Evolutionary conservation across 805 yeast species (phyloP).

Genomic region (Sungouiella blattae): DNA sequence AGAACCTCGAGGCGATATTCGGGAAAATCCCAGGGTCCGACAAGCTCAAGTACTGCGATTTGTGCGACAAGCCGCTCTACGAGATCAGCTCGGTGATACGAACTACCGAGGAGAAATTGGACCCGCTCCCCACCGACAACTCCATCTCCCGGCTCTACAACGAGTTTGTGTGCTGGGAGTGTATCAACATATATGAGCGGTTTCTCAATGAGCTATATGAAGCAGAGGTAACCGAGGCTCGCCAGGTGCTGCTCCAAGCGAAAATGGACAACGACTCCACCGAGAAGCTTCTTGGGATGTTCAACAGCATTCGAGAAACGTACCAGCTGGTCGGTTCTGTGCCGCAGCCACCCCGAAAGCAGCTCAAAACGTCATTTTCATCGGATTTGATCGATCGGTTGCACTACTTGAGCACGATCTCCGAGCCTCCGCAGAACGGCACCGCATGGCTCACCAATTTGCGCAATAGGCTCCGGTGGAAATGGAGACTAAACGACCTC

Average conservation of each 20-base stretch:
- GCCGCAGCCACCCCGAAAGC: slow-evolving; percentile 1
- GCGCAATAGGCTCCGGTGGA: slow-evolving; percentile 8
- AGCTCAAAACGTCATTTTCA: slow-evolving; percentile 23
- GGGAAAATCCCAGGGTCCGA: slow-evolving; percentile 38
- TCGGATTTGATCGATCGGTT: slow-evolving; percentile 25
- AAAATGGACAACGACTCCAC: neutral
- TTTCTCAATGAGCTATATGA: slow-evolving; percentile 41
- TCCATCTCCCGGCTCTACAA: slow-evolving; percentile 25
- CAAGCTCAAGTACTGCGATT: slow-evolving; percentile 51
- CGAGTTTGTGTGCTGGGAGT: slow-evolving; percentile 63
- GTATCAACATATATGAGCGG: slow-evolving; percentile 55
- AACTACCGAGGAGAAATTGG: slow-evolving; percentile 10
- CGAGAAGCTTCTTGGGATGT: slow-evolving; percentile 1
- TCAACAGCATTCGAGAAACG: slow-evolving; percentile 2
- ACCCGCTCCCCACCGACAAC: neutral
- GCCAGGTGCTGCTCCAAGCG: neutral
- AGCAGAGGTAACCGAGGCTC: slow-evolving; percentile 7
- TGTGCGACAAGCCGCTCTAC: slow-evolving; percentile 68
- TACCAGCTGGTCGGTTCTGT: neutral
- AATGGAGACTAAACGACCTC: slow-evolving; percentile 21
- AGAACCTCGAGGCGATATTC: slow-evolving; percentile 34
- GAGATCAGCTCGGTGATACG: slow-evolving; percentile 48
- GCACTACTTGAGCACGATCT: slow-evolving; percentile 13
- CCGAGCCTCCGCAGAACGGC: slow-evolving; percentile 9
- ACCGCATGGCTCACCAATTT: slow-evolving; percentile 9